Evolutionary conservation across 148 eudicot species (phyloP), one percentile per base, ranked within the genome.

Genomic region (Mesembryanthemum crystallinum): DNA sequence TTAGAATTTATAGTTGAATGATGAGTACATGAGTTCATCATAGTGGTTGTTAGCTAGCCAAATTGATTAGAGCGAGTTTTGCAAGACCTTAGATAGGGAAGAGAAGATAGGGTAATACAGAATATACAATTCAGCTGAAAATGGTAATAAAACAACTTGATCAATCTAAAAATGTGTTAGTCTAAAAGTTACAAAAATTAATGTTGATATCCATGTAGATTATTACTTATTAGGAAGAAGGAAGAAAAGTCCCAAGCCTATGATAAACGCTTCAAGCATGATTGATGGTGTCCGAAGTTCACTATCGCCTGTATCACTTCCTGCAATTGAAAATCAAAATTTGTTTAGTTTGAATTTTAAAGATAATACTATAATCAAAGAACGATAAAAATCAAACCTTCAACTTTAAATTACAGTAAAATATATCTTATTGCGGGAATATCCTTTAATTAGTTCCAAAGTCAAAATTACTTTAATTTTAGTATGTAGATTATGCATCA

Each of bases 321-420:
- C 90, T 77, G 79, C 80, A 74, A 74, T 85, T 78, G 72, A 18
- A 68, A 47, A 62, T 6, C 73, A 62, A 66, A 30, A n/a, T n/a
- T n/a, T n/a, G n/a, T n/a, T 64, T 42, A 25, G 17, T 67, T 61
- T 24, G 33, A 71, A 30, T 9, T 29, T 52, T 4, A 7, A 17
- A 17, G 12, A 29, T 0, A 33, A 9, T 0, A 5, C n/a, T n/a
- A n/a, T n/a, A n/a, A n/a, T 8, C 4, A 29, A n/a, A 17, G 17
- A 64, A 5, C 18, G 39, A 59, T 37, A 25, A 21, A 9, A 49
- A 17, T 28, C 17, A n/a, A 3, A 27, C 14, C 0, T 8, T 20
- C 25, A 30, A 49, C 18, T 12, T 9, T 9, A 9, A 42, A 12
- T 64, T n/a, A 8, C 11, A 59, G 11, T 24, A 47, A n/a, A n/a